Evolutionary conservation across 257 asterid species (phyloP), one percentile per base, ranked within the genome.

Genomic region (Plantago major): DNA sequence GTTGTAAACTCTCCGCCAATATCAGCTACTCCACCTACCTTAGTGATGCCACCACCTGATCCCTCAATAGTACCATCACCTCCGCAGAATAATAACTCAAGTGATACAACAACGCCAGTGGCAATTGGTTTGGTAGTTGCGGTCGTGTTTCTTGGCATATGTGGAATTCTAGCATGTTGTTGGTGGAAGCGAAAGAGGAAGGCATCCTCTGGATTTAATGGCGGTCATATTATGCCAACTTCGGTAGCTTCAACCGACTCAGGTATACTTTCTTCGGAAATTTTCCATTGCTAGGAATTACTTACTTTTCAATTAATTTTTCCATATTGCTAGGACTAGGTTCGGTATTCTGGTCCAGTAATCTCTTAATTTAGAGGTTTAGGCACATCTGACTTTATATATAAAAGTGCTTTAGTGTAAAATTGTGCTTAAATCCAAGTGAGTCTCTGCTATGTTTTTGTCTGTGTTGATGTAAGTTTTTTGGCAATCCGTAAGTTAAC

Each of bases 111-210:
- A 54, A 86, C 69, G 53, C 67, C 64, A 38, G 65, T 75, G 15
- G 90, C 81, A 40, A 76, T 85, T 71, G 88, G 63, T 45, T 22
- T 75, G 45, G 70, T 47, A 16, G 10, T 73, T 57, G 65, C 79
- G 65, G 17, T 83, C 66, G 40, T 92, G 19, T 55, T 86, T 73
- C 82, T 92, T 16, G 77, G 82, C 57, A 7, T 83, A 37, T 56
- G 89, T 59, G 95, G 87, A 63, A 30, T 59, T 38, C 71, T 58
- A 18, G 82, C 70, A 49, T 89, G 79, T 73, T 82, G 85, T 63
- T 11, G 78, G 42, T 67, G 80, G 81, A 85, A 78, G 76, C 73
- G 83, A 63, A 89, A 87, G 86, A 87, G 81, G 78, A 84, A 71
- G 84, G 78, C 71, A 55, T 49, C 26, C 26, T 22, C 77, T 47